Percentiles rank a stretch among this genome's conserved stretches.
Evolutionary conservation across 1,139 yeast species (phyloP).

Genomic region (Tardiomyces depauwii): DNA sequence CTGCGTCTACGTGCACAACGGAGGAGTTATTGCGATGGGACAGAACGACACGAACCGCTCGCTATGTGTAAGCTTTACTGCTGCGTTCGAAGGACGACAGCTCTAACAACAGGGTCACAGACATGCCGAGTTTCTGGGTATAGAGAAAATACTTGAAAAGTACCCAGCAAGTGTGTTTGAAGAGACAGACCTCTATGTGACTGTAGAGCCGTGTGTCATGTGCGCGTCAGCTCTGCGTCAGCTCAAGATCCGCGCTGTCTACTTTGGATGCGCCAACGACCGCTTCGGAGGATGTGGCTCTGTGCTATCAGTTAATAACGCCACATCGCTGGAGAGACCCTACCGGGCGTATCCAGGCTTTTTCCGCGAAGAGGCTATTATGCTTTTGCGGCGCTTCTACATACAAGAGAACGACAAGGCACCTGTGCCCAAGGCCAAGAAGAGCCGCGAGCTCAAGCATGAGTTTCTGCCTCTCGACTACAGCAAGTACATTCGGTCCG

Average conservation of each 20-base stretch:
- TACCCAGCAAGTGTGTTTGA: conserved; percentile 31
- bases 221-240: conserved; percentile 91
- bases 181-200: conserved; percentile 63
- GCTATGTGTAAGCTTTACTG: conserved; percentile 31
- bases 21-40: conserved; percentile 58
- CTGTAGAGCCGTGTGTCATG: conserved; percentile 98
- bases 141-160: conserved; percentile 38
- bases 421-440: conserved; percentile 68
- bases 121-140: conserved; percentile 87
- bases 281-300: conserved; percentile 97
- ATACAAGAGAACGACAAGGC: conserved; percentile 77
- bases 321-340: conserved; percentile 29
- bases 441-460: conserved; percentile 60
- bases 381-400: conserved; percentile 70
- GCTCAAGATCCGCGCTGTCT: conserved; percentile 57
- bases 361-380: conserved; percentile 68
- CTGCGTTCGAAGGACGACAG: too few species aligned
- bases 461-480: conserved; percentile 52
- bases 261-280: conserved; percentile 90
- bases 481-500: conserved; percentile 32
- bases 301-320: conserved; percentile 53
- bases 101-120: conserved; percentile 26
- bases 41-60: conserved; percentile 85
- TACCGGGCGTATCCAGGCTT: conserved; percentile 69
- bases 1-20: conserved; percentile 45